Conservation (phyloP, 2,329 filamentous ascomycete genomes). For the Ceratocystis cubensis region DNA sequence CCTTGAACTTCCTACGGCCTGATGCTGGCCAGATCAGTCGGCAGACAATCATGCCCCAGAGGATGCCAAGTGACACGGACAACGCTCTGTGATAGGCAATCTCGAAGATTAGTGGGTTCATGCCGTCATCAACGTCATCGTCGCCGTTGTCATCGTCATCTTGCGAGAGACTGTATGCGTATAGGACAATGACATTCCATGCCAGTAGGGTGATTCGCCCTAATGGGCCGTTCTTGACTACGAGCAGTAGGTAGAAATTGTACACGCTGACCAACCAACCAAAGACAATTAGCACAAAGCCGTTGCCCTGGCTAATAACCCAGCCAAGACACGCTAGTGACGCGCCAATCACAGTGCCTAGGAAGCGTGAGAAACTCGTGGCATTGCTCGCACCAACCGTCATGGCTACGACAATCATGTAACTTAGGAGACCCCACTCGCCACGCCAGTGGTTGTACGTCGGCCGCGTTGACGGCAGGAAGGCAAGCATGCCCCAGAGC, state of each 20-base stretch:
- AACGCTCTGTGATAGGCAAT: slow-evolving; percentile 81
- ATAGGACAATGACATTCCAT: slow-evolving; percentile 89
- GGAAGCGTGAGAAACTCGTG: slow-evolving; percentile 72
- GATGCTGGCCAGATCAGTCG: slow-evolving; percentile 89
- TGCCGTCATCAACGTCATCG: slow-evolving; percentile 78
- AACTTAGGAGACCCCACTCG: slow-evolving; percentile 91
- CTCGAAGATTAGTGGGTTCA: slow-evolving; percentile 70
- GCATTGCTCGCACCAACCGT: slow-evolving; percentile 94
- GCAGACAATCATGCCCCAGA: slow-evolving; percentile 88
- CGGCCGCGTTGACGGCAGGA: slow-evolving; percentile 63
- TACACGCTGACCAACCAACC: slow-evolving; percentile 70
- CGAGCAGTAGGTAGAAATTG: slow-evolving; percentile 84
- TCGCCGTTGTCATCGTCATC: slow-evolving; percentile 68
- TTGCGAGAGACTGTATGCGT: slow-evolving; percentile 80
- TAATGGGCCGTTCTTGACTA: slow-evolving; percentile 71
- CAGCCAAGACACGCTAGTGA: slow-evolving; percentile 63
- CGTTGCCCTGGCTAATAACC: slow-evolving; percentile 62
- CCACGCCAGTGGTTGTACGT: slow-evolving; percentile 81
- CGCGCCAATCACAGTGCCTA: slow-evolving; percentile 75
- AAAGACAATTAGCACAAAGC: slow-evolving; percentile 61
- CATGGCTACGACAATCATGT: slow-evolving; percentile 98
- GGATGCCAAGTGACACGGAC: slow-evolving; percentile 70
- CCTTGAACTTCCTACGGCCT: slow-evolving; percentile 73
- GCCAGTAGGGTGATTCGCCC: slow-evolving; percentile 89
- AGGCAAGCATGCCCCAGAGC: slow-evolving; percentile 79